These are phyloP conservation scores for Podila horticola DNA, from an alignment of 192 early-diverging fungal genomes.

Conservation along the genomic window DNA sequence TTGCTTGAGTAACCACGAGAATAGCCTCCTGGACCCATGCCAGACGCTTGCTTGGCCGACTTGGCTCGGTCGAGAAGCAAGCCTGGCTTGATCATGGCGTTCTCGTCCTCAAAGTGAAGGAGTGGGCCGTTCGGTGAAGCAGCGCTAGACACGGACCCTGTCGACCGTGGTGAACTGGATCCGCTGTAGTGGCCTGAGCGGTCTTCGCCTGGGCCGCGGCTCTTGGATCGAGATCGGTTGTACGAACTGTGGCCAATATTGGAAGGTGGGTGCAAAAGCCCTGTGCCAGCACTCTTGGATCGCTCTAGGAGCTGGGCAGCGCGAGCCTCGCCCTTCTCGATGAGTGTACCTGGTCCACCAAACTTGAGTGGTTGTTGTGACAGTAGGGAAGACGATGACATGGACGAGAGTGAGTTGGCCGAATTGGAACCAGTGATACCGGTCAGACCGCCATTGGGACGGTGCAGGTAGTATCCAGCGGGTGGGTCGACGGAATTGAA, in stretches of 20 bases:
- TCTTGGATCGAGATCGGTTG: slow-evolving; percentile 24
- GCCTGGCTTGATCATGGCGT: slow-evolving; percentile 50
- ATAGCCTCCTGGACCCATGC: not conserved
- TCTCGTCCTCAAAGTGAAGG: slow-evolving; percentile 24
- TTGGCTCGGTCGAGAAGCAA: slow-evolving; percentile 30
- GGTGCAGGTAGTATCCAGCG: not conserved
- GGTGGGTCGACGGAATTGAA: not conserved
- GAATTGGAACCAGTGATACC: not conserved
- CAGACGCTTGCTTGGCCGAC: slow-evolving; percentile 24
- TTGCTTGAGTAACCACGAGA: no score
- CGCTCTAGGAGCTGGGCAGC: slow-evolving; percentile 22
- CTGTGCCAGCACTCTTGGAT: slow-evolving; percentile 37
- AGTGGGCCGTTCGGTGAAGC: slow-evolving; percentile 32
- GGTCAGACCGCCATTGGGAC: not conserved
- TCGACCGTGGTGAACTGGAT: slow-evolving; percentile 14
- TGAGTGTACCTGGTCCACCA: slow-evolving; percentile 40
- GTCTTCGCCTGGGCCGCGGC: slow-evolving; percentile 34
- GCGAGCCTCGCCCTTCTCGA: slow-evolving; percentile 32
- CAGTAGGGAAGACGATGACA: not conserved
- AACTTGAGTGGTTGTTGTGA: slow-evolving; percentile 22
- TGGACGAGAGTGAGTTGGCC: not conserved
- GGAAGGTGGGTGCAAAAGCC: slow-evolving; percentile 22
- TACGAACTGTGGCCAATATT: not conserved
- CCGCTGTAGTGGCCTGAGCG: not conserved
- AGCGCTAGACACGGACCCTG: not conserved